phyloP scores from a whole-genome alignment of 495 filamentous ascomycete genomes.

The Pseudevernia furfuracea region DNA sequence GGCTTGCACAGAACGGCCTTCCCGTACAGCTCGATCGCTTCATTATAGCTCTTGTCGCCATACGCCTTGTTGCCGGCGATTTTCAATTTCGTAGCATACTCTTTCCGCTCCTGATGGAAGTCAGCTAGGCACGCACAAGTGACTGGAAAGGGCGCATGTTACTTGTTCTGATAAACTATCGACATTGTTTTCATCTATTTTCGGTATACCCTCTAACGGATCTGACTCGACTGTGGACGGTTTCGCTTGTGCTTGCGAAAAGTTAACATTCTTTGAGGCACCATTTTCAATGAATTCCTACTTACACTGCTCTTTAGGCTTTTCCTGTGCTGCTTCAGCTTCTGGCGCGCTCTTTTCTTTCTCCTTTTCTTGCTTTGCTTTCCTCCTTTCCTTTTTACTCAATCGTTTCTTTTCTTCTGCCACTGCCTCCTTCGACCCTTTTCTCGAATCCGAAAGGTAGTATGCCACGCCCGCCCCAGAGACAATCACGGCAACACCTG shows the following conservation, averaged over 20 bases:
- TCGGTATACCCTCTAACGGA: constrained; percentile 68
- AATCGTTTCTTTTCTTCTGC: constrained; percentile 43
- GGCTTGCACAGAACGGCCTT: constrained; percentile 95
- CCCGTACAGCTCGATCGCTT: constrained; percentile 87
- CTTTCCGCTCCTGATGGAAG: constrained; percentile 49
- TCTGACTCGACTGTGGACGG: constrained; percentile 49
- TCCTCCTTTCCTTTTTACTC: constrained; percentile 41
- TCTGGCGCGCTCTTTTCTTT: constrained; percentile 66
- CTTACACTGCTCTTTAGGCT: constrained; percentile 19
- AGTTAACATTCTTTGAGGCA: constrained; percentile 3
- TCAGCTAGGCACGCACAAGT: constrained; percentile 14
- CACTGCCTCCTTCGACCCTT: constrained; percentile 25
- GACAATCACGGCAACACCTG: constrained; percentile 84
- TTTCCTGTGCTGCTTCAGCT: constrained; percentile 28
- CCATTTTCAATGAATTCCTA: neutral
- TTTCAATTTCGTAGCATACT: constrained; percentile 85
- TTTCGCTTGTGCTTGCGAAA: constrained; percentile 38
- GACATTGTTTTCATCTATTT: constrained; percentile 75
- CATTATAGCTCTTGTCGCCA: constrained; percentile 79
- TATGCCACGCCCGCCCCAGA: constrained; percentile 86
- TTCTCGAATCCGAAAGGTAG: constrained; percentile 56
- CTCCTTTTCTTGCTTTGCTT: constrained; percentile 50
- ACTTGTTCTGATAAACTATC: constrained; percentile 60
- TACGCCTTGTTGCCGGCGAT: constrained; percentile 95
- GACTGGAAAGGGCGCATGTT: constrained; percentile 21